A percentile compares a stretch with the other conserved stretches of the same genome.
These are phyloP conservation scores for Tarenaya hassleriana DNA, from an alignment of 345 rosid genomes.

Conservation along the genomic window DNA sequence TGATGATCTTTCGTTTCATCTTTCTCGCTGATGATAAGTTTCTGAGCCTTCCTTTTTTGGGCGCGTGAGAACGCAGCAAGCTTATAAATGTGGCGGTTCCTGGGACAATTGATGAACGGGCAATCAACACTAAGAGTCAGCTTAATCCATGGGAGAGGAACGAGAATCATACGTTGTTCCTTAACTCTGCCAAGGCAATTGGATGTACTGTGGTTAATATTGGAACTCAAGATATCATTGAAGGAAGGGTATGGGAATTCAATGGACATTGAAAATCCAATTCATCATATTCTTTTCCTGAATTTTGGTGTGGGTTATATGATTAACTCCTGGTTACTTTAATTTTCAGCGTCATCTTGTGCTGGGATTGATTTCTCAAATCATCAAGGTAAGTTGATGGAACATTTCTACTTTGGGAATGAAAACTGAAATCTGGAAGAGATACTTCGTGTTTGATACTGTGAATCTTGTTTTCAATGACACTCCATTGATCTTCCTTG, in stretches of 20 bases:
- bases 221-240: slow-evolving; percentile 86
- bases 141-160: slow-evolving; percentile 99
- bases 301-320: slow-evolving; percentile 12
- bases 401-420: neutral
- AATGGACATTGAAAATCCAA: no score
- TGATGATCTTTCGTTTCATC: no score
- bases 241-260: slow-evolving; percentile 77
- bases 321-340: slow-evolving; percentile 20
- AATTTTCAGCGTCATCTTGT: slow-evolving; percentile 89
- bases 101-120: slow-evolving; percentile 95
- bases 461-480: neutral
- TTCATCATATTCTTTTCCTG: neutral
- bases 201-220: slow-evolving; percentile 98
- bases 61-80: slow-evolving; percentile 58
- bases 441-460: neutral
- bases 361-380: slow-evolving; percentile 92
- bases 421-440: neutral
- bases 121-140: slow-evolving; percentile 84
- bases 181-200: slow-evolving; percentile 96
- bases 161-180: slow-evolving; percentile 92
- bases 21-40: neutral
- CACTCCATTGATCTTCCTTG: slow-evolving; percentile 11
- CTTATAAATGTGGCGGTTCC: slow-evolving; percentile 99
- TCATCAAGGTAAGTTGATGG: slow-evolving; percentile 50
- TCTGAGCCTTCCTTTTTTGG: slow-evolving; percentile 10